Base-by-base conservation (phyloP, 768 basidiomycete genomes). In the Podaxis sp. region DNA sequence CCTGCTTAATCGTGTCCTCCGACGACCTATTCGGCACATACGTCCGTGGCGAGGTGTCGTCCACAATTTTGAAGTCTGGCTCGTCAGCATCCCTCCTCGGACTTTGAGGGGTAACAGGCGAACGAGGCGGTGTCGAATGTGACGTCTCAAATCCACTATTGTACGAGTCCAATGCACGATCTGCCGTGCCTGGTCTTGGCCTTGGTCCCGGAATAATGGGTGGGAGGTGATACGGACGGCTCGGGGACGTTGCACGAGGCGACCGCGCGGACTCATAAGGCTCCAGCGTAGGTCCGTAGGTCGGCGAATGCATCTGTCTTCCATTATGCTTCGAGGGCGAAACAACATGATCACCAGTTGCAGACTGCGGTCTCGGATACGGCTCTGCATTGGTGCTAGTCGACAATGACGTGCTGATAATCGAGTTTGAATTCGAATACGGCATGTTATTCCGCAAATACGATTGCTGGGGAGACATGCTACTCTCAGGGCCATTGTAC, bases 351-450 rank as follows among this genome's bases (percentile, higher is more conserved):
- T 82, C 85, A 4, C 61, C 54, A n/a, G 80, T 70, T 12, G 88
- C 86, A 36, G 89, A 90, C 54, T 80, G 84, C 1, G 89, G 86
- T 40, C 89, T 82, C 19, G 84, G 80, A 68, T 80, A 83, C 1
- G 87, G 85, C 1, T 90, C 88, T 77, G 59, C 62, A 60, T 46
- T 67, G 40, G 61, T 36, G 33, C 40, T 51, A 28, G 7, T 40
- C 46, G 54, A 55, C 36, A 49, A 36, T 26, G 42, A 46, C 3
- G 55, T 53, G 39, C 52, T 49, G 33, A 54, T 33, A 26, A 24
- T 57, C 12, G 65, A 49, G 30, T 59, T 63, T n/a, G 63, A 40
- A 28, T 62, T 55, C n/a, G 62, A 59, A 36, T 63, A 66, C 30
- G 63, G 59, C 49, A 66, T 55, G 59, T 64, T 66, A n/a, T 53